Base-by-base conservation (phyloP, 306 rosid genomes). In the Vachellia collinsii region DNA sequence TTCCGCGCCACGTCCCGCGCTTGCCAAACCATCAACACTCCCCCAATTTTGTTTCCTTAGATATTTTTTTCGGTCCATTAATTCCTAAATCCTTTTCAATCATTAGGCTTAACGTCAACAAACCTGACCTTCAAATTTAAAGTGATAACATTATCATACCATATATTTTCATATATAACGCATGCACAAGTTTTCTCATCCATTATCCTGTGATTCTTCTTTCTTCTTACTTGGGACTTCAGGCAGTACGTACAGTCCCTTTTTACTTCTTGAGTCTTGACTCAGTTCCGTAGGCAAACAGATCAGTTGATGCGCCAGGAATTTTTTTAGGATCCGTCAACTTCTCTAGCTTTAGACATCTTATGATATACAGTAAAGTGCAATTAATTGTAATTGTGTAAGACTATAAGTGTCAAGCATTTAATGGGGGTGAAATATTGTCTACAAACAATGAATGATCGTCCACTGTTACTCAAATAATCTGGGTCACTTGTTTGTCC, bases 1-100 rank as follows among this genome's bases (percentile, higher is more conserved):
- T 42, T 70, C 69, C 68, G 41, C 36, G 81, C 75, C 82, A 79
- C 58, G 70, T 41, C 47, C 36, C 20, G 68, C 8, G 36, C 20
- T 78, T 78, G 34, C 43, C 56, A 39, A 36, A 20, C 37, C 53
- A 41, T 46, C 70, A 11, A 64, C 42, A 9, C 70, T 6, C 6
- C 8, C 70, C 3, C 70, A 29, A 29, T 62, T 62, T 64, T 25
- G 3, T 43, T 43, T 43, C 47, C 10, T 0, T 43, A 9, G 3
- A 29, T 43, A 8, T 43, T 43, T 43, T 43, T 43, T 43, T 43
- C 2, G 12, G 47, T 41, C 44, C 44, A 41, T 41, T 41, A 41
- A 41, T 41, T 41, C n/a, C 6, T 48, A 14, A 16, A 48, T 12
- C 54, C 58, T 17, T 16, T 51, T 51, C 12, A 51, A 13, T 16